These are phyloP conservation scores for Malassezia arunalokei DNA, from an alignment of 1,284 basidiomycete genomes.

Conservation along the genomic window DNA sequence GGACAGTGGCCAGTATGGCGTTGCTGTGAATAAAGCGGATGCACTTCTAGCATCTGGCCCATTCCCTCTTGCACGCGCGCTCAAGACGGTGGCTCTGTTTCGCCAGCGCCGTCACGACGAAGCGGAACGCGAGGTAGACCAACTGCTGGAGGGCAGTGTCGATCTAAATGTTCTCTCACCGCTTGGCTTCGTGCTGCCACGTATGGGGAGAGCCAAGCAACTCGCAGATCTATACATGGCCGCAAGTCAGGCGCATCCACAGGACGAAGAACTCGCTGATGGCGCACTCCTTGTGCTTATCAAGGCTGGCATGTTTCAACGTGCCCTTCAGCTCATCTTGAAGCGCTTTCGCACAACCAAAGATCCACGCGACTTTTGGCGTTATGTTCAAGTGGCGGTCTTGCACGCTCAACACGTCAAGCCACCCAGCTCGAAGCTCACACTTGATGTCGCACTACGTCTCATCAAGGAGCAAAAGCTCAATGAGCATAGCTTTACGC, in stretches of 20 bases:
- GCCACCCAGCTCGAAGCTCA: slow-evolving; percentile 7
- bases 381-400: slow-evolving; percentile 8
- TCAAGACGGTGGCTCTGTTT: slow-evolving; percentile 6
- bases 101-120: slow-evolving; percentile 1
- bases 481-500: not conserved
- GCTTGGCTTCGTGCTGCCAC: slow-evolving; percentile 5
- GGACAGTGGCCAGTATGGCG: not conserved
- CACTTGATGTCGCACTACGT: slow-evolving; percentile 8
- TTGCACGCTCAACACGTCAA: slow-evolving; percentile 9
- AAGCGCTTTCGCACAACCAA: slow-evolving; percentile 1
- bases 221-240: slow-evolving; percentile 11
- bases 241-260: slow-evolving; percentile 7
- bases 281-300: not conserved
- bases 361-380: slow-evolving; percentile 4
- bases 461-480: slow-evolving; percentile 6
- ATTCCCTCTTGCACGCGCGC: slow-evolving; percentile 8
- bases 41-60: not conserved
- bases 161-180: slow-evolving; percentile 5
- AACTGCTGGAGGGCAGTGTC: not conserved
- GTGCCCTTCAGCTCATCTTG: slow-evolving; percentile 5
- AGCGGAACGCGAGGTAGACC: not conserved
- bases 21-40: slow-evolving; percentile 9
- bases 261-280: slow-evolving; percentile 9
- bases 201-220: not conserved
- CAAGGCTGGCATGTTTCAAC: slow-evolving; percentile 11